phyloP scores from a whole-genome alignment of 257 asterid genomes.

The Nicotiana attenuata region DNA sequence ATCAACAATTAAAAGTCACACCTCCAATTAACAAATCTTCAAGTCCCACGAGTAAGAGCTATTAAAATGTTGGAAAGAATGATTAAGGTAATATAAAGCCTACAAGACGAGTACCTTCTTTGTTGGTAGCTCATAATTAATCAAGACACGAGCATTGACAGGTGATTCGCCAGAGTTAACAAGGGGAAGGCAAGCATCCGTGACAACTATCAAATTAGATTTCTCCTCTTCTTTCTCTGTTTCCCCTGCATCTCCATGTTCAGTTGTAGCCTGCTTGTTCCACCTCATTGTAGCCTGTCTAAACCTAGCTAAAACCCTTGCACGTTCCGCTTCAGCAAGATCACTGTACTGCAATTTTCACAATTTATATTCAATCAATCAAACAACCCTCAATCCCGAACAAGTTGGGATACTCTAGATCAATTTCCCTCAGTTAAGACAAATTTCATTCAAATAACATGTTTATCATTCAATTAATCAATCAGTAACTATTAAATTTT shows the following conservation, averaged over 20 bases:
- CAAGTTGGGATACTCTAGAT: background rate
- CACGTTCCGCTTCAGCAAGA: slow-evolving; percentile 64
- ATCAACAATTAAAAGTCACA: background rate
- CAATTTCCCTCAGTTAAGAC: background rate
- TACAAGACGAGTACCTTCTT: slow-evolving; percentile 49
- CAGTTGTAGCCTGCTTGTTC: slow-evolving; percentile 46
- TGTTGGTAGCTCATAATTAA: slow-evolving; percentile 77
- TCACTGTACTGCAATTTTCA: slow-evolving; percentile 63
- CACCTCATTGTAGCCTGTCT: slow-evolving; percentile 58
- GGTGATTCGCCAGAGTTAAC: slow-evolving; percentile 62
- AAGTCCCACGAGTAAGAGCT: background rate
- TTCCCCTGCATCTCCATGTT: slow-evolving; percentile 32
- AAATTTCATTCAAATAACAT: background rate
- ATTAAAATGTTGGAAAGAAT: background rate
- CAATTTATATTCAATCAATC: background rate
- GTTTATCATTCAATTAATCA: background rate
- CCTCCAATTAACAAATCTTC: background rate
- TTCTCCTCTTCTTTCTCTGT: slow-evolving; percentile 43
- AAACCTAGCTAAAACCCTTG: slow-evolving; percentile 46
- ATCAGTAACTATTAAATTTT: background rate
- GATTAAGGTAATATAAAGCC: background rate
- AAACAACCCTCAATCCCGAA: background rate
- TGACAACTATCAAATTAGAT: slow-evolving; percentile 66
- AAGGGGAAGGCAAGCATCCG: slow-evolving; percentile 90
- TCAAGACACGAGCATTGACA: slow-evolving; percentile 58